phyloP scores from a whole-genome alignment of 768 basidiomycete species.

The Tubosaeta brunneosetosa region DNA sequence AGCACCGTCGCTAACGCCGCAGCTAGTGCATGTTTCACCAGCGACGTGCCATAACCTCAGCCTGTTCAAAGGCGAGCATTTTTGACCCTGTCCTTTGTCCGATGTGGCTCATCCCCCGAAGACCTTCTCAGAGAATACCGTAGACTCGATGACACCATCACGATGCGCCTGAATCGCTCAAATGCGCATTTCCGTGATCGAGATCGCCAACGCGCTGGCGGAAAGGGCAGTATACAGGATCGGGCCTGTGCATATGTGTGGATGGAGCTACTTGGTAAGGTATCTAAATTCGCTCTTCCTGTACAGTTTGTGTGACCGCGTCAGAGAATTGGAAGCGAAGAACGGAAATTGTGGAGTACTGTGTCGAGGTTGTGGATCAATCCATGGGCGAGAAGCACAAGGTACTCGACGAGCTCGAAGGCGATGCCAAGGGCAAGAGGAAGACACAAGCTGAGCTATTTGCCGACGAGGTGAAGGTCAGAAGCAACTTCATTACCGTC shows the following conservation, averaged over 20 bases:
- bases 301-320: constrained; percentile 15
- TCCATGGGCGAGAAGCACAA: constrained; percentile 53
- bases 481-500: constrained; percentile 29
- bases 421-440: constrained; percentile 44
- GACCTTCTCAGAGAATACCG: constrained; percentile 82
- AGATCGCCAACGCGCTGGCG: constrained; percentile 46
- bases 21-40: constrained; percentile 67
- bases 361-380: constrained; percentile 64
- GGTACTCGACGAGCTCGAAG: constrained; percentile 38
- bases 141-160: constrained; percentile 72
- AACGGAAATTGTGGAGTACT: constrained; percentile 71
- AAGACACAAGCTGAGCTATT: constrained; percentile 54
- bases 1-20: constrained; percentile 53
- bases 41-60: constrained; percentile 72
- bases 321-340: constrained; percentile 68
- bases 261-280: constrained; percentile 73
- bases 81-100: constrained; percentile 1
- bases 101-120: constrained; percentile 30
- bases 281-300: constrained; percentile 9
- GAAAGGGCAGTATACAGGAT: constrained; percentile 57
- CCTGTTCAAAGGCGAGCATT: constrained; percentile 58
- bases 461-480: constrained; percentile 69
- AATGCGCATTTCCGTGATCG: constrained; percentile 71
- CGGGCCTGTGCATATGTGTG: constrained; percentile 73
- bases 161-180: constrained; percentile 77